Evolutionary conservation across 2,329 filamentous ascomycete genomes (phyloP), one percentile per base, ranked within the genome.

Genomic region (Sarocladium strictum): DNA sequence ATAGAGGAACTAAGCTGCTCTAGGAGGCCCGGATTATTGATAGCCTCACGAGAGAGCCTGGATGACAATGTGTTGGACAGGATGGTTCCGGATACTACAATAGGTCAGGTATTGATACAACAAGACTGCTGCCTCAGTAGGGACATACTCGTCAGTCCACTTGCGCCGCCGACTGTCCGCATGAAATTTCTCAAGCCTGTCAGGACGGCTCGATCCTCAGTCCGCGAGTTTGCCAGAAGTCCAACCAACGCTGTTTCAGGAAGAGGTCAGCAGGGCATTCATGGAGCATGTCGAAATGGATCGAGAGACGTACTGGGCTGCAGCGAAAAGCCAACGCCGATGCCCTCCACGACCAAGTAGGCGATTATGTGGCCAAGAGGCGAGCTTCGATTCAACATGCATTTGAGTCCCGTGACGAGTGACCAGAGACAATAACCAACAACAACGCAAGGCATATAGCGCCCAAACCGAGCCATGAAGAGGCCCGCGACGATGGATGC

Each of bases 141-240:
- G 3, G 15, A 45, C 40, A 19, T 45, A 45, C 40, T 45, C 14
- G 40, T 45, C 14, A 70, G 15, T 11, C 40, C 40, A 23, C 17
- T 26, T 45, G 40, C 40, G 24, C 40, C 70, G 10, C 71, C 70
- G 3, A 69, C 60, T 6, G 64, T 65, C 10, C 71, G 65, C 29
- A 70, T 60, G 47, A 73, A 72, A 54, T 72, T 72, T n/a, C 71
- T 65, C 21, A 69, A 61, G 0, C 67, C 66, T 2, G 67, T 73
- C 2, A 67, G 65, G 32, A 73, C 69, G 11, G 71, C 70, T 0
- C 70, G 65, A 37, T 70, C 67, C 26, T 67, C 64, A 38, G 62
- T 67, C 3, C 63, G 62, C 0, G 63, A 65, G 55, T 72, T 68
- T 24, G 71, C 70, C 37, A 72, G 67, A 52, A 72, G 60, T 1